phyloP scores from a whole-genome alignment of 306 rosid species.

The Pterocarpus santalinus region DNA sequence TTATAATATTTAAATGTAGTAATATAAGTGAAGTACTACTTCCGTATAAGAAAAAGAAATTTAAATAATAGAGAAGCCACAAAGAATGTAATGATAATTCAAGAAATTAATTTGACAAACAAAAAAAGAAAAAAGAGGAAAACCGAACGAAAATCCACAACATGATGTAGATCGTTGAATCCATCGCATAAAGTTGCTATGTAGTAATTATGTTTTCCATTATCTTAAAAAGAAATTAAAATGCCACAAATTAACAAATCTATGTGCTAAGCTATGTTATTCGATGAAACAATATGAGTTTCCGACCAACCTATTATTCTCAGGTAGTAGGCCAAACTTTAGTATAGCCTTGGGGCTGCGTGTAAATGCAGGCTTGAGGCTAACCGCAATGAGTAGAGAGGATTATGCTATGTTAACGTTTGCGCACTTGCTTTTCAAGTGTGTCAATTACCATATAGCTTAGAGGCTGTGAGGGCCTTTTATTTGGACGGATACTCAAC shows the following conservation, averaged over 20 bases:
- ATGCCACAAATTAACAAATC: neutral
- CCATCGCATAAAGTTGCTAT: neutral
- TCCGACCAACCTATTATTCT: neutral
- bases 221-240: neutral
- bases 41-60: too few species aligned
- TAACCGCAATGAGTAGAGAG: conserved; percentile 7
- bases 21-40: too few species aligned
- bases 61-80: too few species aligned
- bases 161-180: neutral
- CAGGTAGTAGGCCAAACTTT: neutral
- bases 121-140: too few species aligned
- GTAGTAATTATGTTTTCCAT: neutral
- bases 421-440: conserved; percentile 49
- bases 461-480: neutral
- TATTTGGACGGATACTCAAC: conserved; percentile 43
- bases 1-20: too few species aligned
- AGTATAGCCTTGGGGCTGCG: neutral
- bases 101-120: too few species aligned
- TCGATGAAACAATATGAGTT: neutral
- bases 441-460: conserved; percentile 14
- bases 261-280: neutral
- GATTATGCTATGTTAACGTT: neutral
- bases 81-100: too few species aligned
- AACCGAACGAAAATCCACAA: too few species aligned
- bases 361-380: conserved; percentile 4